Conservation (phyloP, 345 rosid species). For the Aurinia saxatilis region DNA sequence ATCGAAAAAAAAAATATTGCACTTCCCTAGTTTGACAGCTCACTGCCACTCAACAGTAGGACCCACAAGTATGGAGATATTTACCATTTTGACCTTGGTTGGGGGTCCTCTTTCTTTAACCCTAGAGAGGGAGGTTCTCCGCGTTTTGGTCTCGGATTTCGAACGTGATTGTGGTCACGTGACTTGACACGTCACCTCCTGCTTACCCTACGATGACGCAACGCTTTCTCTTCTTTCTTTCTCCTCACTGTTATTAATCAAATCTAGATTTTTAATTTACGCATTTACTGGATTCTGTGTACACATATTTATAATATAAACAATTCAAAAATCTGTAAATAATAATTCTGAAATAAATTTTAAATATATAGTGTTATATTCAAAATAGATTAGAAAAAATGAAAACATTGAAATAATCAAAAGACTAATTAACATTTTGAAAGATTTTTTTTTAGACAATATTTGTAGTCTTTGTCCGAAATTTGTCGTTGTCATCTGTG, state of each 20-base stretch:
- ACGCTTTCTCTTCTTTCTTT: not conserved
- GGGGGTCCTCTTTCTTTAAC: constrained; percentile 6
- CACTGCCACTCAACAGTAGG: constrained; percentile 26
- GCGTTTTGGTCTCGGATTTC: constrained; percentile 22
- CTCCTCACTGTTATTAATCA: not conserved
- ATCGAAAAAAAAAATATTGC: not conserved
- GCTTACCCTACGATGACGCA: constrained; percentile 27
- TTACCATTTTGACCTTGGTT: constrained; percentile 20
- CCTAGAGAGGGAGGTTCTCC: constrained; percentile 36
- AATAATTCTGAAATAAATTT: no score
- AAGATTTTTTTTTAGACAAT: no score
- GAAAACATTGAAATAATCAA: no score
- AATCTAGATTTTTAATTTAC: no score
- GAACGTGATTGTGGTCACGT: constrained; percentile 28
- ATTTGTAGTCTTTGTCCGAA: no score
- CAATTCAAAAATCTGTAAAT: no score
- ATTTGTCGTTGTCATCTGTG: no score
- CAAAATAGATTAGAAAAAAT: no score
- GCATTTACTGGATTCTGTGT: no score
- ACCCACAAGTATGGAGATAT: not conserved
- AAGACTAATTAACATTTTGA: no score
- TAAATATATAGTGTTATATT: no score
- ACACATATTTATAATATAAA: no score
- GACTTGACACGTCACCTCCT: constrained; percentile 24
- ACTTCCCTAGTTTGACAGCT: constrained; percentile 33